phyloP scores from a whole-genome alignment of 2,329 filamentous ascomycete species.

The Cyphellophora europaea region DNA sequence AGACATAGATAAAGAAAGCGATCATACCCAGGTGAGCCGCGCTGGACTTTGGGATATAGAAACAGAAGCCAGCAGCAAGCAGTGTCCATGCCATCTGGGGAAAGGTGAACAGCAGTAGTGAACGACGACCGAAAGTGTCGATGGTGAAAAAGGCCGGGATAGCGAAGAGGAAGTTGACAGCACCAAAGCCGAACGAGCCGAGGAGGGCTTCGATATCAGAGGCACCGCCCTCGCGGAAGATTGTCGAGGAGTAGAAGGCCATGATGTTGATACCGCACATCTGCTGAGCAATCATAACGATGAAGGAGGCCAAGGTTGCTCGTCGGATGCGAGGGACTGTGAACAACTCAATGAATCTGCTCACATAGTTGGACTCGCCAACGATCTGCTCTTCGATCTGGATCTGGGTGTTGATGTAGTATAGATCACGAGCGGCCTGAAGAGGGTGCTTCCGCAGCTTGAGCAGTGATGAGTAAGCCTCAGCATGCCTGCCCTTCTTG shows the following conservation, averaged over 20 bases:
- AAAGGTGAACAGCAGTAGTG: slow-evolving; percentile 40
- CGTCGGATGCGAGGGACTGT: slow-evolving; percentile 37
- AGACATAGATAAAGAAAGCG: slow-evolving; percentile 50
- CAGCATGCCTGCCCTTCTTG: slow-evolving; percentile 48
- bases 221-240: slow-evolving; percentile 40
- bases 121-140: slow-evolving; percentile 47
- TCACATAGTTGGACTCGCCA: slow-evolving; percentile 29
- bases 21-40: slow-evolving; percentile 39
- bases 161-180: slow-evolving; percentile 51
- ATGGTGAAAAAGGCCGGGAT: slow-evolving; percentile 50
- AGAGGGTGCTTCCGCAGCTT: slow-evolving; percentile 49
- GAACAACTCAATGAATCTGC: slow-evolving; percentile 40
- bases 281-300: slow-evolving; percentile 25
- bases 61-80: slow-evolving; percentile 40
- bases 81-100: slow-evolving; percentile 42
- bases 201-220: slow-evolving; percentile 34
- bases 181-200: slow-evolving; percentile 49
- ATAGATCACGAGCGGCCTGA: slow-evolving; percentile 47
- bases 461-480: slow-evolving; percentile 52
- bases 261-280: slow-evolving; percentile 24
- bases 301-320: slow-evolving; percentile 25
- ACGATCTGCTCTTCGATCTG: slow-evolving; percentile 20
- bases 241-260: slow-evolving; percentile 42
- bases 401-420: slow-evolving; percentile 38
- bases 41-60: slow-evolving; percentile 34